Base-by-base conservation (phyloP, 148 eudicot species). In the Nepenthes gracilis region DNA sequence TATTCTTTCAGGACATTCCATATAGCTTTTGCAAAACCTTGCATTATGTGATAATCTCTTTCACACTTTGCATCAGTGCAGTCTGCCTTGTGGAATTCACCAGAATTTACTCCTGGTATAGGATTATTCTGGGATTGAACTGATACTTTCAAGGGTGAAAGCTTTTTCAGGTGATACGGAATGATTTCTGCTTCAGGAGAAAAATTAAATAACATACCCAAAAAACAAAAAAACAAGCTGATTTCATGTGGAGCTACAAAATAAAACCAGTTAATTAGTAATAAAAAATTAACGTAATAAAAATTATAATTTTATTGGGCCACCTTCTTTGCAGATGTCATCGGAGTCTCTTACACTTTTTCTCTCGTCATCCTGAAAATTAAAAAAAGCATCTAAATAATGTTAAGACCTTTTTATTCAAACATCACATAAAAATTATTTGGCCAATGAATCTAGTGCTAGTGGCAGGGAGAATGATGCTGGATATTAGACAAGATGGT, bases 1-100 rank as follows among this genome's bases (percentile, higher is more conserved):
- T 80, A 81, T 74, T 88, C 71, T 75, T 84, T 88, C 79, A 93
- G 60, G 36, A 77, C 79, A 35, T 64, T 78, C 95, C 90, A 88
- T 32, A 88, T 49, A 64, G 94, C 90, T 81, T 82, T 86, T 33
- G 96, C 74, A 72, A 92, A 68, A 60, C 80, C 81, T 63, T 63
- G 77, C 81, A 86, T 61, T 60, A 84, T 71, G 36, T 63, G 52
- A 57, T 74, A 63, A 14, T 74, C 71, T 61, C 91, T 80, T 43
- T 74, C 73, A 37, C 60, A 59, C 62, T 71, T 76, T 64, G 64
- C 72, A 58, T 68, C 70, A 45, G 34, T 32, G 35, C 12, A 15
- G 53, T 59, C 23, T n/a, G 60, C 72, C 43, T 58, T 57, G 1
- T 61, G 40, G 23, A 47, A 61, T 47, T 62, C 12, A 57, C 47